Conservation (phyloP, 2,329 filamentous ascomycete genomes). For the Teratosphaeriaceae sp. region DNA sequence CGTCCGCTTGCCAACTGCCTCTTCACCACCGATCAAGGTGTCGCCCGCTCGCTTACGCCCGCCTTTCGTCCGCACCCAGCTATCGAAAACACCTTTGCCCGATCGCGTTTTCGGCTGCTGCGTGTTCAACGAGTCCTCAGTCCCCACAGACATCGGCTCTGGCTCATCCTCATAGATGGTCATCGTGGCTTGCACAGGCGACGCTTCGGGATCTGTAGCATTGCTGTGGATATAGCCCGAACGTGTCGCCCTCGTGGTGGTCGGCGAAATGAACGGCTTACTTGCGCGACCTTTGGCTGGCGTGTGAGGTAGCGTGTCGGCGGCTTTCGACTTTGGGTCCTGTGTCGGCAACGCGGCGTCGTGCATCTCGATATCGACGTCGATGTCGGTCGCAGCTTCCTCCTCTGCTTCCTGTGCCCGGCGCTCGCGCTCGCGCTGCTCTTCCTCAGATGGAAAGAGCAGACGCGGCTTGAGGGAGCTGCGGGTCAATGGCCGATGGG, state of each 20-base stretch:
- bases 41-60: slow-evolving; percentile 8
- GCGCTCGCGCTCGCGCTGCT: slow-evolving; percentile 36
- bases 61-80: slow-evolving; percentile 59
- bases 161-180: slow-evolving; percentile 11
- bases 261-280: slow-evolving; percentile 54
- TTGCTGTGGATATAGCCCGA: too few species aligned
- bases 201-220: too few species aligned
- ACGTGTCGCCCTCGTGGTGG: slow-evolving; percentile 55
- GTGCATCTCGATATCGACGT: slow-evolving; percentile 43
- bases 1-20: slow-evolving; percentile 10
- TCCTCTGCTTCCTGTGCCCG: slow-evolving; percentile 51
- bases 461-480: slow-evolving; percentile 66
- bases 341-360: slow-evolving; percentile 5
- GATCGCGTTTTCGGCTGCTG: slow-evolving; percentile 5
- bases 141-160: slow-evolving; percentile 6
- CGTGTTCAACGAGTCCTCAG: slow-evolving; percentile 1
- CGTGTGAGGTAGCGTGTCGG: too few species aligned
- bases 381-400: slow-evolving; percentile 51
- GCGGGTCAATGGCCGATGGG: slow-evolving; percentile 52
- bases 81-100: slow-evolving; percentile 54
- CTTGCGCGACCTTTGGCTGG: slow-evolving; percentile 12
- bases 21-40: background rate
- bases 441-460: slow-evolving; percentile 55
- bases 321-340: slow-evolving; percentile 4
- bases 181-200: slow-evolving; percentile 13